A percentile compares a stretch with the other conserved stretches of the same genome.
Evolutionary conservation across 306 rosid genomes (phyloP).

Genomic region (Dalbergia cochinchinensis): DNA sequence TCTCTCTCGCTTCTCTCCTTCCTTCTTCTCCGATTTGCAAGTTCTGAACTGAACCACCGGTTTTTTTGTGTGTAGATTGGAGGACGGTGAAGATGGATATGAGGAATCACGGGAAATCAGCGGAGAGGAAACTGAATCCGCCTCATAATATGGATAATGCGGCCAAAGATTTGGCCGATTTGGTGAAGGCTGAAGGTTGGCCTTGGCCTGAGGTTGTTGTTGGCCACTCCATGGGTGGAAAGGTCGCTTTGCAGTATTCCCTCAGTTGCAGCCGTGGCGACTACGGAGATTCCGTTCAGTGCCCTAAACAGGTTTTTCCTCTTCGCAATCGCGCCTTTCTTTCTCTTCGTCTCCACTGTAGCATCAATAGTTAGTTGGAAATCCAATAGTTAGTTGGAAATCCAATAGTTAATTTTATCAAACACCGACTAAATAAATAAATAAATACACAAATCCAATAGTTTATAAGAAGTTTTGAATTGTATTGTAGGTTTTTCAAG

Average conservation of each 20-base stretch:
- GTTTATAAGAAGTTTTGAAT: no score
- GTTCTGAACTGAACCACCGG: not conserved
- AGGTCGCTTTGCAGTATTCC: constrained; percentile 77
- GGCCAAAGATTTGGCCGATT: constrained; percentile 83
- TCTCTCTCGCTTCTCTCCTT: not conserved
- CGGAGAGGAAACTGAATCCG: constrained; percentile 64
- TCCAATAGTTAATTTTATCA: not conserved
- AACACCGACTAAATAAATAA: not conserved
- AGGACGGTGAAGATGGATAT: constrained; percentile 87
- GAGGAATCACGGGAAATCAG: constrained; percentile 86
- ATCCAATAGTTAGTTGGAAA: not conserved
- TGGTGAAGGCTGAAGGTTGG: constrained; percentile 77
- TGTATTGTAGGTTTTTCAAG: no score
- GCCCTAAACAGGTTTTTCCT: constrained; percentile 82
- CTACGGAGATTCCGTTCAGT: constrained; percentile 64
- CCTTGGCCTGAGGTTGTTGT: constrained; percentile 92
- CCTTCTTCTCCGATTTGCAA: not conserved
- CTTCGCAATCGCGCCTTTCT: not conserved
- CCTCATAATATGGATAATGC: constrained; percentile 77
- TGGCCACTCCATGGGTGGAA: constrained; percentile 96
- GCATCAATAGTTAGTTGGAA: not conserved
- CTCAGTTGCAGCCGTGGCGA: constrained; percentile 73
- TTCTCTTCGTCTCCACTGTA: not conserved
- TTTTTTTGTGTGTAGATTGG: constrained; percentile 59
- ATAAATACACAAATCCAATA: no score